These are phyloP conservation scores for Orbilia quercus DNA, from an alignment of 2,329 filamentous ascomycete species.

Conservation along the genomic window DNA sequence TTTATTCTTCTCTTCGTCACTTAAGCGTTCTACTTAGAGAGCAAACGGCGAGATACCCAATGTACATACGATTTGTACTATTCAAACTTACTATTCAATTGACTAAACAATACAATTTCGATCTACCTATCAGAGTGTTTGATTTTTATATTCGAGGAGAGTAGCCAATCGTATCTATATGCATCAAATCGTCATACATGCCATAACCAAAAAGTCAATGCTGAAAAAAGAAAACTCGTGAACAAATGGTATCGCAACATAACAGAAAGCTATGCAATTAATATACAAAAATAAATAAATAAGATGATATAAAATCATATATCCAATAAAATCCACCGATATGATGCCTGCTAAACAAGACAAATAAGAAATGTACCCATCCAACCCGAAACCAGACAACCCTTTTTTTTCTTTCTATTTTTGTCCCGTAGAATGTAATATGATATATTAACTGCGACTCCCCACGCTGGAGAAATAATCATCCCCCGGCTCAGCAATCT, in stretches of 20 bases:
- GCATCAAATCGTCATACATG: background rate
- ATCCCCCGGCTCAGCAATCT: conserved; percentile 25
- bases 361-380: background rate
- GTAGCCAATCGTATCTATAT: background rate
- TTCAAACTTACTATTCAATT: no score
- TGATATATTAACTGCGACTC: conserved; percentile 20
- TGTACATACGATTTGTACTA: no score
- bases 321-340: conserved; percentile 6
- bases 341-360: conserved; percentile 8
- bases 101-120: no score
- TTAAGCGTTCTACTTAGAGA: no score
- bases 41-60: no score
- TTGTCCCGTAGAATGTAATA: no score
- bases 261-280: background rate
- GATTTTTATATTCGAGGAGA: no score
- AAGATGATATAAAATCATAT: background rate
- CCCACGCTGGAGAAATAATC: conserved; percentile 34
- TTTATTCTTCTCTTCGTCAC: no score
- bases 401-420: no score
- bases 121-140: no score
- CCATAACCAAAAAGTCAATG: background rate
- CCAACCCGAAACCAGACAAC: background rate
- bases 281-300: conserved; percentile 1
- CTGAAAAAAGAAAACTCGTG: background rate
- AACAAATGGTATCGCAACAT: background rate